Conservation (phyloP, 371 early-diverging fungal species). For the Blakeslea trispora region DNA sequence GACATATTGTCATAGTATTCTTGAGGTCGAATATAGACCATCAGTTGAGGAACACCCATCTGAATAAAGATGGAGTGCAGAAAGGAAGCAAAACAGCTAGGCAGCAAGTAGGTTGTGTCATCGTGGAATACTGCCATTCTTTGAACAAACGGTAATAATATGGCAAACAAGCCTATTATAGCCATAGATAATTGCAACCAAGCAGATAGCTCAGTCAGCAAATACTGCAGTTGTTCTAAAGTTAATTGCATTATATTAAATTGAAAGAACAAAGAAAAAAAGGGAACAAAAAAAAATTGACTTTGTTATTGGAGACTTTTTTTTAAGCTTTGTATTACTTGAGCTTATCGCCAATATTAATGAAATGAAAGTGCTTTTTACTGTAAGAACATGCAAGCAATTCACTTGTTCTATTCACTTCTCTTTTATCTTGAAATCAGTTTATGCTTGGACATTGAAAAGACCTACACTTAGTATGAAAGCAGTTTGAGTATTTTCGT, state of each 20-base stretch:
- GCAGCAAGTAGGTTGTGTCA: constrained; percentile 14
- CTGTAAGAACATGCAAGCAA: no score
- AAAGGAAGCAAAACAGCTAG: constrained; percentile 15
- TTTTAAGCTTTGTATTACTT: no score
- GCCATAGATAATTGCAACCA: constrained; percentile 16
- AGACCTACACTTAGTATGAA: no score
- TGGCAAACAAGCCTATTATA: constrained; percentile 18
- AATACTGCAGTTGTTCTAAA: constrained; percentile 15
- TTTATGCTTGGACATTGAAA: no score
- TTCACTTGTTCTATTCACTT: no score
- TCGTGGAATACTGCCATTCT: constrained; percentile 12
- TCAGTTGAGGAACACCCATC: constrained; percentile 18
- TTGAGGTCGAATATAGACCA: constrained; percentile 24
- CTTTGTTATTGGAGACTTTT: not conserved
- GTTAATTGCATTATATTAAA: constrained; percentile 17
- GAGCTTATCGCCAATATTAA: no score
- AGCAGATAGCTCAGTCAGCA: constrained; percentile 17
- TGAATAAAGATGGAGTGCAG: constrained; percentile 9
- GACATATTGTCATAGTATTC: constrained; percentile 23
- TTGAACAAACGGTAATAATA: constrained; percentile 22
- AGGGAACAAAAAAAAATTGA: constrained; percentile 3
- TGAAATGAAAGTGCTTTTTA: no score
- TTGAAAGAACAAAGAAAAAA: not conserved
- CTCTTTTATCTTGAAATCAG: no score
- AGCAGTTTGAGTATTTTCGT: no score